These are phyloP conservation scores for Venturia pyrina DNA, from an alignment of 2,329 filamentous ascomycete genomes.

Conservation along the genomic window DNA sequence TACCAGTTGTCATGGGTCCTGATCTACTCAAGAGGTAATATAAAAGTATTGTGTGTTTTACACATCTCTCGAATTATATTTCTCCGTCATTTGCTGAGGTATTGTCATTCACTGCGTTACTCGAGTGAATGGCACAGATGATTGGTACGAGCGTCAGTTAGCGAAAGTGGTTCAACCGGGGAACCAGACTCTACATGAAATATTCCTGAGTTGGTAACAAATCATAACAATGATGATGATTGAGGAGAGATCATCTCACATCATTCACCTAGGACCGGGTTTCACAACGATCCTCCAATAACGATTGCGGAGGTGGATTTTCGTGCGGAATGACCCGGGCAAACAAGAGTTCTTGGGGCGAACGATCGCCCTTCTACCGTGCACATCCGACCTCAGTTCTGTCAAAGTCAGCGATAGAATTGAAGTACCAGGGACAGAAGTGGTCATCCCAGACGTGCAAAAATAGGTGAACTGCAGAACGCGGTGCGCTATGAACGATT, in stretches of 20 bases:
- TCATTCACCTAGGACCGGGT: neutral
- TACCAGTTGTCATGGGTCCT: neutral
- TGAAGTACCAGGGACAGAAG: too few relatives aligned
- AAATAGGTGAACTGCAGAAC: too few relatives aligned
- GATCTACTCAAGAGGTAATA: neutral
- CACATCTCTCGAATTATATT: neutral
- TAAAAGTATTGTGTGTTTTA: neutral
- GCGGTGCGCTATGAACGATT: neutral
- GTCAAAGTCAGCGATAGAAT: too few relatives aligned
- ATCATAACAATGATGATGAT: neutral
- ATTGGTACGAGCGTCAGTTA: neutral
- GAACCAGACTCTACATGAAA: neutral
- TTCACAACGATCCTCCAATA: neutral
- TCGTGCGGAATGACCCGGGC: neutral
- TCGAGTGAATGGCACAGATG: neutral
- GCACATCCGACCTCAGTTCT: neutral
- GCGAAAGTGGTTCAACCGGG: neutral
- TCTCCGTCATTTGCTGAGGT: neutral
- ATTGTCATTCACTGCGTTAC: neutral
- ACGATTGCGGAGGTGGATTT: neutral
- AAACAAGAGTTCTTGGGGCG: neutral
- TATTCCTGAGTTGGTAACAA: neutral
- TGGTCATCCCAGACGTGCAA: too few relatives aligned
- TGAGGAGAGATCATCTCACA: neutral
- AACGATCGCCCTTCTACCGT: neutral